These are phyloP conservation scores for Apiospora koreana DNA, from an alignment of 2,329 filamentous ascomycete genomes.

Conservation along the genomic window DNA sequence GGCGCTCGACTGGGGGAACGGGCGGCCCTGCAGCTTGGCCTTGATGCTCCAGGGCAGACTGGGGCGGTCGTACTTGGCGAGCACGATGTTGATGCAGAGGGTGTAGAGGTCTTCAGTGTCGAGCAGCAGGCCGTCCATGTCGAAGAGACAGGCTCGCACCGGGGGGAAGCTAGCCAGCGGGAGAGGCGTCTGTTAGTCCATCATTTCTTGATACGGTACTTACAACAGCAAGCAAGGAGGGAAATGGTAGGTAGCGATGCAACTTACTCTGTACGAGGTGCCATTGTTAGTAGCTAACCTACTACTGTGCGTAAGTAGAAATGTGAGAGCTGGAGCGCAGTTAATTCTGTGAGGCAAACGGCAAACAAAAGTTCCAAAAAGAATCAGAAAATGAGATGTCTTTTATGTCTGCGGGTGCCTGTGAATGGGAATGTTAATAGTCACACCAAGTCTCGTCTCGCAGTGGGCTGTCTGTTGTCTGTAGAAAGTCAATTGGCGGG, in stretches of 20 bases:
- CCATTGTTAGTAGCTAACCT: slow-evolving; percentile 42
- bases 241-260: too few species aligned
- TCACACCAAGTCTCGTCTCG: not conserved
- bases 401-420: not conserved
- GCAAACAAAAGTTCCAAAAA: not conserved
- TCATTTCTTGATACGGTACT: not conserved
- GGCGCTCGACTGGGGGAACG: slow-evolving; percentile 52
- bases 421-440: too few species aligned
- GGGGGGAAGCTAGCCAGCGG: slow-evolving; percentile 63
- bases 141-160: slow-evolving; percentile 90
- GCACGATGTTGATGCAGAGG: slow-evolving; percentile 76
- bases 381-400: not conserved
- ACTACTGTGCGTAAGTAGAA: too few species aligned
- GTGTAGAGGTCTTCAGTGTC: slow-evolving; percentile 93
- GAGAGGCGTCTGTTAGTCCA: slow-evolving; percentile 16
- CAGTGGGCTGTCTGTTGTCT: slow-evolving; percentile 10
- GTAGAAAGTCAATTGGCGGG: slow-evolving; percentile 20
- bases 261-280: slow-evolving; percentile 46
- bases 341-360: too few species aligned
- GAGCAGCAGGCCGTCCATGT: slow-evolving; percentile 97
- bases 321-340: too few species aligned
- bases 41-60: slow-evolving; percentile 91
- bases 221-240: too few species aligned
- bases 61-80: slow-evolving; percentile 73
- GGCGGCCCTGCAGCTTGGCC: slow-evolving; percentile 72